These are phyloP conservation scores for Naganishia antarctica DNA, from an alignment of 768 basidiomycete species.

Conservation along the genomic window DNA sequence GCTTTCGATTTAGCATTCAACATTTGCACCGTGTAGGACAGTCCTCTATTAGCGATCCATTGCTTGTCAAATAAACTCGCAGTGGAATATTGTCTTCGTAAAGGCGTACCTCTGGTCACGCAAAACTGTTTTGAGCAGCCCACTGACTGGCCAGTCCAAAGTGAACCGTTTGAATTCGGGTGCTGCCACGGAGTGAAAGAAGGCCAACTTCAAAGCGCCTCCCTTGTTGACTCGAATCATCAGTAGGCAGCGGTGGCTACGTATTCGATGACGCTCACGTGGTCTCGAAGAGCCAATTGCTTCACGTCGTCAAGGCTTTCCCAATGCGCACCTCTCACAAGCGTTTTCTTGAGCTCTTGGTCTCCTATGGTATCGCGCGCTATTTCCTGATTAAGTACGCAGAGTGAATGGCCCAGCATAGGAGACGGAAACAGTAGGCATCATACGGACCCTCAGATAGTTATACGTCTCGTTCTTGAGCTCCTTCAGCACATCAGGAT, in stretches of 20 bases:
- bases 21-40: neutral
- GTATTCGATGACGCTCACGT: too few relatives aligned
- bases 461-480: constrained; percentile 3
- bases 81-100: neutral
- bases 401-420: neutral
- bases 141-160: neutral
- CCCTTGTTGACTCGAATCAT: neutral
- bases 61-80: too few relatives aligned
- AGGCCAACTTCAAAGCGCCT: neutral
- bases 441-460: neutral
- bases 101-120: neutral
- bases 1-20: neutral
- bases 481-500: constrained; percentile 1
- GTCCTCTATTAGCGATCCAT: too few relatives aligned
- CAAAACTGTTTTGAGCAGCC: neutral
- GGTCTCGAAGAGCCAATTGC: too few relatives aligned
- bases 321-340: constrained; percentile 5
- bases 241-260: too few relatives aligned
- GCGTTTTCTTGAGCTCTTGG: neutral
- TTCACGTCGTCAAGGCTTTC: neutral
- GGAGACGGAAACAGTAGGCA: too few relatives aligned
- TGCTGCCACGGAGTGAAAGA: neutral
- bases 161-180: neutral
- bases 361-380: neutral
- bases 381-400: neutral